Evolutionary conservation across 805 yeast genomes (phyloP), one percentile per base, ranked within the genome.

Genomic region (Suhomyces prunicola): DNA sequence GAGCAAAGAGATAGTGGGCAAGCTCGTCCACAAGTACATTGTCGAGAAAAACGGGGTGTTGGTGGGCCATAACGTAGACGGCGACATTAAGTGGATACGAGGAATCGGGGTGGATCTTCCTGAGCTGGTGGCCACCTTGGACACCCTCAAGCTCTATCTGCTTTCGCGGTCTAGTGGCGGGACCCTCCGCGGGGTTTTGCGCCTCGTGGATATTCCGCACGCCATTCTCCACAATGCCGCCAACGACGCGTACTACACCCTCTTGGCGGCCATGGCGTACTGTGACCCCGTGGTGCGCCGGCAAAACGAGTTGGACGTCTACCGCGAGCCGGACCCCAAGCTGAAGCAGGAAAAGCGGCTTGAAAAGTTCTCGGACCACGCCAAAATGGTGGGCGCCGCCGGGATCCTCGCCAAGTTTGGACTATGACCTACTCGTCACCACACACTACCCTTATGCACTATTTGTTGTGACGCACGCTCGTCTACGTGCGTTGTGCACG

Each of bases 181-280:
- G 7, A 57, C 64, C 1, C 55, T 66, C 3, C 54, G 66, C 5
- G 64, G 65, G 2, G 54, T 63, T 17, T 50, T 66, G 12, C 62
- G 65, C 7, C 44, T 52, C 9, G 48, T 57, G 33, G 60, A 53
- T 2, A 58, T 66, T 19, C 65, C 68, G 8, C 65, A 65, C 31
- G 63, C 62, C n/a, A 52, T 58, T 26, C 61, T 66, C 36, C 70
- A 66, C 49, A 66, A 66, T 47, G 70, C 70, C 1, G 68, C 65
- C 47, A 66, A 66, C 54, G 70, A 66, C 47, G 68, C 70, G 10
- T 66, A 66, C 54, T 66, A 61, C 50, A 65, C 70, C 13, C 50
- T 66, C 12, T 50, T 64, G 24, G 70, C 67, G 22, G 68, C 66
- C 12, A 45, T 66, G 52, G 57, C 58, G 15, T 59, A 56, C 40